A percentile compares a stretch with the other conserved stretches of the same genome.
phyloP scores from a whole-genome alignment of 2,329 filamentous ascomycete genomes.

The Coniosporium tulheliwenetii region DNA sequence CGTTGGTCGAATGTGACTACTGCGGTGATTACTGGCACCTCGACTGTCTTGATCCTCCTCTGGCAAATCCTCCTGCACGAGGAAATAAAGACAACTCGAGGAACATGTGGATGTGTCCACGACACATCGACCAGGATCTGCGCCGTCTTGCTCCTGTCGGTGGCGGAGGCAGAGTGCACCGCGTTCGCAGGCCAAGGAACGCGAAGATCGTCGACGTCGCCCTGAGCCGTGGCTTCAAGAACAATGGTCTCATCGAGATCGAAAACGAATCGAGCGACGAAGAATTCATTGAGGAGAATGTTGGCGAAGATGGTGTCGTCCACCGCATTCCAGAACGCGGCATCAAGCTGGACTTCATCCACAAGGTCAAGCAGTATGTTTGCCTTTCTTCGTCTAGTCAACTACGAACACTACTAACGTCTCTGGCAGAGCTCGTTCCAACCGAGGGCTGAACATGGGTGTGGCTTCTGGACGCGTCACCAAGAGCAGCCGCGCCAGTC shows the following conservation, averaged over 20 bases:
- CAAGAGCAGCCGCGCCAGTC: slow-evolving; percentile 6
- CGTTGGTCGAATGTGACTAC: slow-evolving; percentile 74
- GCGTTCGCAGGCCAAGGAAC: slow-evolving; percentile 33
- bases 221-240: slow-evolving; percentile 44
- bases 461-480: slow-evolving; percentile 3
- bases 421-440: neutral
- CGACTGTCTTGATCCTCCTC: slow-evolving; percentile 76
- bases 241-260: slow-evolving; percentile 32
- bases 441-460: neutral
- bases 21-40: slow-evolving; percentile 80
- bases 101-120: slow-evolving; percentile 72
- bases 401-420: neutral
- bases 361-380: slow-evolving; percentile 36
- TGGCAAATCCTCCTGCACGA: slow-evolving; percentile 58
- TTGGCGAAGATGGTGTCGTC: slow-evolving; percentile 20
- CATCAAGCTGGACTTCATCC: slow-evolving; percentile 44
- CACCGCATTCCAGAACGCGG: slow-evolving; percentile 28
- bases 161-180: slow-evolving; percentile 19
- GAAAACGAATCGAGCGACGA: slow-evolving; percentile 26
- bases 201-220: slow-evolving; percentile 30
- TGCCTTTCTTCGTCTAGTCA: neutral
- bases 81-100: slow-evolving; percentile 37
- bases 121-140: slow-evolving; percentile 67
- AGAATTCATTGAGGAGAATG: slow-evolving; percentile 28
- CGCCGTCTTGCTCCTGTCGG: slow-evolving; percentile 23